Evolutionary conservation across 495 filamentous ascomycete species (phyloP), one percentile per base, ranked within the genome.

Genomic region (Penicillium antarcticum): DNA sequence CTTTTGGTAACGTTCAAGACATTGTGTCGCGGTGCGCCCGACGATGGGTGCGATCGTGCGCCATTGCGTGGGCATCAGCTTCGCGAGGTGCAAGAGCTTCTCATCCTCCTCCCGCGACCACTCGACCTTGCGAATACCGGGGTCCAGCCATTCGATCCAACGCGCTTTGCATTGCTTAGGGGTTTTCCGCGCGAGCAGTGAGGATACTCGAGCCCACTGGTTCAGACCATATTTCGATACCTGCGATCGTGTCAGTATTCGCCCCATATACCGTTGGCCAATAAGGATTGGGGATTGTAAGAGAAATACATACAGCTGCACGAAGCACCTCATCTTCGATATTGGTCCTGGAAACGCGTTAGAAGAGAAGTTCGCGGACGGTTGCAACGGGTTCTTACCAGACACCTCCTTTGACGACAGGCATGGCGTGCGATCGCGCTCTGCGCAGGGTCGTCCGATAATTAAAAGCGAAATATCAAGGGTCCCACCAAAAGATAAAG

Each of bases 41-140:
- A 98, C 94, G 53, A 97, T 92, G 51, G 92, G 91, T 43, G 94
- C 94, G 68, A 97, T 95, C 32, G 94, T 97, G 59, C 95, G 86
- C 94, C 94, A 98, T 79, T 98, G 94, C 29, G 94, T 97, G 26
- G 94, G 94, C 89, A 97, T 96, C 78, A 98, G 76, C 79, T 97
- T 97, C 37, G 94, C 95, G 56, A 97, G 75, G 66, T 96, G 92
- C 60, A 98, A 72, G 43, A 98, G 77, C 76, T 94, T 97, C 76
- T 97, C 95, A 68, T 97, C 95, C 73, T 98, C 94, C 76, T 98
- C 95, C 66, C 91, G 86, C 53, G 90, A 95, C 95, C 95, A 98
- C 68, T 98, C 94, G 61, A 95, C 91, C 76, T 97, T 97, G 52
- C 91, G 88, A 72, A 97, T 97, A 56, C 88, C 89, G 3, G 94